phyloP scores from a whole-genome alignment of 129 eudicot species.

The Ambrosia artemisiifolia region DNA sequence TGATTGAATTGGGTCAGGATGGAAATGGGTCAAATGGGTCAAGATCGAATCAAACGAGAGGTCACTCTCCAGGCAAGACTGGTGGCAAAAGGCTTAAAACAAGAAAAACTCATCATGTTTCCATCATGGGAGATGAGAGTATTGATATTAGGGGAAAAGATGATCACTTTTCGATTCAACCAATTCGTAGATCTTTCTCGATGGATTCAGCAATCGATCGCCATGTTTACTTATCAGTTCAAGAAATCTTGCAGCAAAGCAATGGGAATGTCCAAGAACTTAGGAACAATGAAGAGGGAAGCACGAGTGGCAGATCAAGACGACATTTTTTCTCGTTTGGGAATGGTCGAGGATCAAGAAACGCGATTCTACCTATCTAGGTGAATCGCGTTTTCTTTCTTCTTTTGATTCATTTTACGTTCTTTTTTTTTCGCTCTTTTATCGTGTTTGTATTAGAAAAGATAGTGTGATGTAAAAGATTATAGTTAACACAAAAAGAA shows the following conservation, averaged over 20 bases:
- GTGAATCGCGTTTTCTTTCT: constrained; percentile 10
- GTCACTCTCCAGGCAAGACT: constrained; percentile 46
- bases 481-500: constrained; percentile 10
- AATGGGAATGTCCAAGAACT: constrained; percentile 30
- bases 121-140: constrained; percentile 92
- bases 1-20: constrained; percentile 58
- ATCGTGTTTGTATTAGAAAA: neutral
- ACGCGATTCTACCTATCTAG: constrained; percentile 56
- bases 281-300: constrained; percentile 50
- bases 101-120: constrained; percentile 50
- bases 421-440: neutral
- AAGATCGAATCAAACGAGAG: constrained; percentile 32
- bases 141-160: constrained; percentile 52
- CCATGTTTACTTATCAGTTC: constrained; percentile 51
- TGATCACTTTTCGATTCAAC: constrained; percentile 50
- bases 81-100: constrained; percentile 32
- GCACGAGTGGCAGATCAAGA: constrained; percentile 59
- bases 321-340: constrained; percentile 72
- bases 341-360: constrained; percentile 73
- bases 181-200: constrained; percentile 77
- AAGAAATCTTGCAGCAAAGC: constrained; percentile 51
- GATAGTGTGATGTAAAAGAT: constrained; percentile 13
- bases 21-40: constrained; percentile 40
- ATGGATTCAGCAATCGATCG: constrained; percentile 91
- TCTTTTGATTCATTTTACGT: neutral